Evolutionary conservation across 306 rosid species (phyloP).

Genomic region (Quercus suber): DNA sequence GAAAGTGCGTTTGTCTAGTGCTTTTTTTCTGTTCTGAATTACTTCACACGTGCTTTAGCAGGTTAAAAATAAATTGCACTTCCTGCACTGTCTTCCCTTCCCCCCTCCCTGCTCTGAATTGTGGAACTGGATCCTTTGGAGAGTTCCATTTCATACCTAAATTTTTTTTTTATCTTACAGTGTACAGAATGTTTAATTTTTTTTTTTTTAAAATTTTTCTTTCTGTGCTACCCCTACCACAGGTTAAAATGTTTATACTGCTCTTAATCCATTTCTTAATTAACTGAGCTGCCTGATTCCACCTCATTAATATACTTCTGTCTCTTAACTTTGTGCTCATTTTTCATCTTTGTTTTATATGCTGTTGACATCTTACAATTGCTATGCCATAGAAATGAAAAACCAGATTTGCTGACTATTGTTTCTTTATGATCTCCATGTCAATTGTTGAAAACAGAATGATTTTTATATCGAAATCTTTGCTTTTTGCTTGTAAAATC

Average conservation of each 20-base stretch:
- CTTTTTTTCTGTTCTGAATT: background rate
- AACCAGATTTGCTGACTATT: background rate
- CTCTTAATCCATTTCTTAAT: conserved; percentile 7
- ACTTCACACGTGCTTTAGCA: background rate
- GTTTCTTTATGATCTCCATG: background rate
- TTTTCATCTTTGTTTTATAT: background rate
- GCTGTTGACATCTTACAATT: background rate
- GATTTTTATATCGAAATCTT: background rate
- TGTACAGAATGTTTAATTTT: no score
- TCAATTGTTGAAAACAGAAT: background rate
- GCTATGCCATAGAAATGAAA: background rate
- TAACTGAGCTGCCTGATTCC: conserved; percentile 6
- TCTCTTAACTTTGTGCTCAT: conserved; percentile 7
- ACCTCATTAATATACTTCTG: background rate
- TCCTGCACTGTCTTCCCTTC: background rate
- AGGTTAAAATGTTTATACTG: conserved; percentile 52
- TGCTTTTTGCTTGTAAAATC: background rate
- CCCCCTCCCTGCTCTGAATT: background rate
- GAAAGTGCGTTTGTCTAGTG: background rate
- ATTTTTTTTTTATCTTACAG: no score
- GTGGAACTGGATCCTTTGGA: background rate
- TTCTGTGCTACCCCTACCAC: conserved; percentile 88
- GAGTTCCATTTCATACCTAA: no score
- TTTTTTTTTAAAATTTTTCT: conserved; percentile 28
- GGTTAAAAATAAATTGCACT: background rate